Percentiles rank a stretch among this genome's conserved stretches.
Conservation (phyloP, 306 rosid genomes). For the Fragaria nilgerrensis region DNA sequence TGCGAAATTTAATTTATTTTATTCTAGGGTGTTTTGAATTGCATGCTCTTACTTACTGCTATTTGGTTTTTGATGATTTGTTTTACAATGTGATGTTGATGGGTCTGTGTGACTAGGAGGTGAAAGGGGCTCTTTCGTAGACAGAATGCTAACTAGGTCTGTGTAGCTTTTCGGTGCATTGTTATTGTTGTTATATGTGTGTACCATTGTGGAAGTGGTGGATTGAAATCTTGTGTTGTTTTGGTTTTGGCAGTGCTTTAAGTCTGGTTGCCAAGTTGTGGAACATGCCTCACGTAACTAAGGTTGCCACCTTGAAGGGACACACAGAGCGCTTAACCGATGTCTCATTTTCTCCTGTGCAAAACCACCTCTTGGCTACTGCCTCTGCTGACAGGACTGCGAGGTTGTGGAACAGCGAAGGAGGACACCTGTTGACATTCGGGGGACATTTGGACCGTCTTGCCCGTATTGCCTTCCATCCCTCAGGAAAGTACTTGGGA, state of each 20-base stretch:
- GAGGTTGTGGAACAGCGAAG: constrained; percentile 78
- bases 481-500: constrained; percentile 91
- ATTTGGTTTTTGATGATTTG: not conserved
- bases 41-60: not conserved
- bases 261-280: constrained; percentile 80
- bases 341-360: constrained; percentile 70
- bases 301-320: constrained; percentile 68
- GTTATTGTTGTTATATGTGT: not conserved
- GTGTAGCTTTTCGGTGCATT: not conserved
- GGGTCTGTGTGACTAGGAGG: not conserved
- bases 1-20: not conserved
- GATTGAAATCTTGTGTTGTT: constrained; percentile 23
- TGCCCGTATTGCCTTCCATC: constrained; percentile 94
- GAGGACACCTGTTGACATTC: constrained; percentile 64
- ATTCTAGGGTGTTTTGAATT: not conserved
- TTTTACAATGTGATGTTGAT: not conserved
- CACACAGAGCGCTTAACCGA: constrained; percentile 87
- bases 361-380: constrained; percentile 76
- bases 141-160: not conserved
- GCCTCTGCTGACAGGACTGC: constrained; percentile 96
- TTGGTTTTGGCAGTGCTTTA: constrained; percentile 53
- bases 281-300: constrained; percentile 82
- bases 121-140: not conserved
- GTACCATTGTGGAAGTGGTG: not conserved
- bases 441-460: constrained; percentile 94